Conservation (phyloP, 805 yeast species). For the Kurtzmaniella fragi region DNA sequence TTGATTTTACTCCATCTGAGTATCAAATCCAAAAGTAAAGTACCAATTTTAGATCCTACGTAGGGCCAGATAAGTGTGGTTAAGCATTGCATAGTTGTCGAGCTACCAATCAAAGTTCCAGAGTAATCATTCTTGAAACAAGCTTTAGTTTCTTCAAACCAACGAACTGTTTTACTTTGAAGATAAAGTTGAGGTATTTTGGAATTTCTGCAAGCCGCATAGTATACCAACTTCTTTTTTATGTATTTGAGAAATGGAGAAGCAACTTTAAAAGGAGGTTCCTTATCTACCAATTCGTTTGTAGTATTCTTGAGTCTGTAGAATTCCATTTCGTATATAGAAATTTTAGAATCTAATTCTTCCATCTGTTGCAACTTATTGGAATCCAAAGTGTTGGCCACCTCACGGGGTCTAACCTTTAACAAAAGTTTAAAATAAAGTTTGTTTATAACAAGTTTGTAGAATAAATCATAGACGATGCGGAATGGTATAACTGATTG, state of each 20-base stretch:
- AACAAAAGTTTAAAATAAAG: constrained; percentile 24
- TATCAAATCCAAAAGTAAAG: constrained; percentile 11
- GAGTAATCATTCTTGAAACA: constrained; percentile 34
- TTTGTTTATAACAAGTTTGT: constrained; percentile 28
- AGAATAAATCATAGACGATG: constrained; percentile 32
- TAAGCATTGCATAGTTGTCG: constrained; percentile 20
- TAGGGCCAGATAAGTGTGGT: constrained; percentile 39
- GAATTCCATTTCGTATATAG: constrained; percentile 6
- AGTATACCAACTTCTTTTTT: constrained; percentile 3
- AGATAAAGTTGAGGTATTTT: constrained; percentile 6
- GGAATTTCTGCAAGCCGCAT: constrained; percentile 1
- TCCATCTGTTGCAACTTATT: constrained; percentile 20
- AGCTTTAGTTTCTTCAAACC: constrained; percentile 23
- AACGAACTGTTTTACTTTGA: constrained; percentile 9
- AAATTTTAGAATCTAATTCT: constrained; percentile 10
- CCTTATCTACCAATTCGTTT: background rate
- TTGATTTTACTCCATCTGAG: constrained; percentile 7
- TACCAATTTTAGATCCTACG: constrained; percentile 29
- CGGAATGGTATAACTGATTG: constrained; percentile 30
- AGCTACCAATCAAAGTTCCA: constrained; percentile 14
- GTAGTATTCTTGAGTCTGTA: constrained; percentile 5
- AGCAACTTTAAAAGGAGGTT: background rate
- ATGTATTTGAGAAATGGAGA: background rate
- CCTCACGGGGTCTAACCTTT: constrained; percentile 25
- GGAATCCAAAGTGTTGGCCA: constrained; percentile 23